phyloP scores from a whole-genome alignment of 805 yeast species.

The Hyphopichia homilentoma region DNA sequence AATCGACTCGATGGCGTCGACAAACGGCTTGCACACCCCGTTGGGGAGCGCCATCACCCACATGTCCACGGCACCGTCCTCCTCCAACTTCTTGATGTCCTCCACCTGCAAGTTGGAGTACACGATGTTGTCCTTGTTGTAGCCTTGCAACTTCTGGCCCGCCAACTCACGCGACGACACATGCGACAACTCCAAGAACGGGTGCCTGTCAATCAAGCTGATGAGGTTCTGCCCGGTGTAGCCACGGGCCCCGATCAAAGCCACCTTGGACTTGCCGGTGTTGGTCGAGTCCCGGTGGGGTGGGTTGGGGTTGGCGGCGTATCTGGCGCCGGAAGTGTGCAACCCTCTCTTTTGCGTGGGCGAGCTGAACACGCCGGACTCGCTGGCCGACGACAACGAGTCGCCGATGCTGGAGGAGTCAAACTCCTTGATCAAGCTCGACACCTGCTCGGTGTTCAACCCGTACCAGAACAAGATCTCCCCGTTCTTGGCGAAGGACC shows the following conservation, averaged over 20 bases:
- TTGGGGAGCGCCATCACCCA: conserved; percentile 99
- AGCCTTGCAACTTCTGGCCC: conserved; percentile 85
- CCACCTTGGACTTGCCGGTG: conserved; percentile 66
- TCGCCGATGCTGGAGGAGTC: conserved; percentile 32
- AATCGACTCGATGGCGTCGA: conserved; percentile 71
- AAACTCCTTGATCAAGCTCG: conserved; percentile 56
- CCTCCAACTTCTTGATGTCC: conserved; percentile 77
- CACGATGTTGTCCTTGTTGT: conserved; percentile 72
- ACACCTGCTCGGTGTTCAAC: conserved; percentile 59
- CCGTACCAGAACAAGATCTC: conserved; percentile 95
- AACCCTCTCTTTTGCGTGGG: conserved; percentile 51
- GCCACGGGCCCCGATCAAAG: conserved; percentile 98
- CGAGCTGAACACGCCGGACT: conserved; percentile 46
- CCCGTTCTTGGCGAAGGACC: conserved; percentile 88
- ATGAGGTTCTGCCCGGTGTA: conserved; percentile 94
- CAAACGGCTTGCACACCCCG: conserved; percentile 90
- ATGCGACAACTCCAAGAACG: conserved; percentile 80
- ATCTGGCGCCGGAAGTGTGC: conserved; percentile 31
- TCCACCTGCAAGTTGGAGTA: conserved; percentile 87
- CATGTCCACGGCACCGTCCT: conserved; percentile 75
- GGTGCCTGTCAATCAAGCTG: conserved; percentile 81
- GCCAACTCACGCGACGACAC: conserved; percentile 93
- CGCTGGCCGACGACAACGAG: conserved; percentile 34
- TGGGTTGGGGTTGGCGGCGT: conserved; percentile 61
- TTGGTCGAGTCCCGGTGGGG: conserved; percentile 66